A percentile compares a stretch with the other conserved stretches of the same genome.
These are phyloP conservation scores for Lenwebbia sp. DNA, from an alignment of 345 rosid species.

Conservation along the genomic window DNA sequence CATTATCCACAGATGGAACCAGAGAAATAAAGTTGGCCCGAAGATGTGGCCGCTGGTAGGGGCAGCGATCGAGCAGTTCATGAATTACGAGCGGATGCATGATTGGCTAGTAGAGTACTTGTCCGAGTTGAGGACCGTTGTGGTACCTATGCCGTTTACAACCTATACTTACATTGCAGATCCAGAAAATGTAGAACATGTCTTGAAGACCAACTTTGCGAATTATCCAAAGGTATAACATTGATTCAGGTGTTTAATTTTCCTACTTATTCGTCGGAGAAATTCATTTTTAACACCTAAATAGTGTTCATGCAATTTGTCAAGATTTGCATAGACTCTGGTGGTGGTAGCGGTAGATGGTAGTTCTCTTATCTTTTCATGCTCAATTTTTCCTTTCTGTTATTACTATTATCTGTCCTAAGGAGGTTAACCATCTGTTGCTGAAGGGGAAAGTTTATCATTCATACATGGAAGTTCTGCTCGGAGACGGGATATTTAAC, in stretches of 20 bases:
- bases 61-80: constrained; percentile 73
- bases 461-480: constrained; percentile 88
- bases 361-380: not conserved
- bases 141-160: constrained; percentile 83
- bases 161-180: constrained; percentile 91
- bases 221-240: constrained; percentile 78
- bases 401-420: not conserved
- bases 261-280: not conserved
- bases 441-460: constrained; percentile 82
- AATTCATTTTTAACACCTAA: not conserved
- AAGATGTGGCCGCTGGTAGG: constrained; percentile 95
- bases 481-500: constrained; percentile 88
- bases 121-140: constrained; percentile 50
- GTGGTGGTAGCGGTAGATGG: not conserved
- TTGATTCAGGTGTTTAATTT: not conserved
- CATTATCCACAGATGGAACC: constrained; percentile 62
- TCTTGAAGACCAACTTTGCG: constrained; percentile 72
- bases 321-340: not conserved
- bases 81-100: constrained; percentile 79
- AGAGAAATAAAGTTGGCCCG: constrained; percentile 61
- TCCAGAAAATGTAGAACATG: constrained; percentile 84
- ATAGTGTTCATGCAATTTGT: not conserved
- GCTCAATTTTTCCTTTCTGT: not conserved
- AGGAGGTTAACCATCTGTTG: not conserved
- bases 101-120: constrained; percentile 82